Evolutionary conservation across 805 yeast species (phyloP).

Genomic region (Brettanomyces bruxellensis): DNA sequence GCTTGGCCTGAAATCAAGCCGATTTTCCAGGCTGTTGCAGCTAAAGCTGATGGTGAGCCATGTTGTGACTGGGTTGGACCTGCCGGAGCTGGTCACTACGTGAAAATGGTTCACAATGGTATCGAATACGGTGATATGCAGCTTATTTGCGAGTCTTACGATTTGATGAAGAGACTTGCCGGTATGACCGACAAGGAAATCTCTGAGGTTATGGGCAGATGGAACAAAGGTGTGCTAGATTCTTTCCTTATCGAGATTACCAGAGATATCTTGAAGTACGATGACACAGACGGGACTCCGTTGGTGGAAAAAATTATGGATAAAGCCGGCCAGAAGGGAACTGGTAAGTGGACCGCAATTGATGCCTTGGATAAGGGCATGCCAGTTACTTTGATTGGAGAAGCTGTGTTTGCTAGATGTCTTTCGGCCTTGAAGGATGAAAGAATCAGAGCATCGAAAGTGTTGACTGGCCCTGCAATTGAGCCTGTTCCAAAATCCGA

Average conservation of each 20-base stretch:
- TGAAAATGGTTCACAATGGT: constrained; percentile 99
- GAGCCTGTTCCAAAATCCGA: constrained; percentile 59
- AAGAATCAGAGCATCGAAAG: constrained; percentile 76
- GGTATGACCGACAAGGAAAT: constrained; percentile 86
- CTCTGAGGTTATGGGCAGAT: constrained; percentile 80
- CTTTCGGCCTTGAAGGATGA: constrained; percentile 86
- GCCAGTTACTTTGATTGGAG: constrained; percentile 98
- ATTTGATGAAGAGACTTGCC: constrained; percentile 89
- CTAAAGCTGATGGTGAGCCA: constrained; percentile 97
- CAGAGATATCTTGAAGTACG: constrained; percentile 83
- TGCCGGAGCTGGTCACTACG: constrained; percentile 98
- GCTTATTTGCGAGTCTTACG: constrained; percentile 96
- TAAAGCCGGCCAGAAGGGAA: constrained; percentile 98
- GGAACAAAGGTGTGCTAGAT: constrained; percentile 98
- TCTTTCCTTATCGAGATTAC: constrained; percentile 96
- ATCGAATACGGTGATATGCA: constrained; percentile 99
- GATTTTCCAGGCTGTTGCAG: constrained; percentile 92
- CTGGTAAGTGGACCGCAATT: constrained; percentile 99
- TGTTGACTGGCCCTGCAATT: constrained; percentile 70
- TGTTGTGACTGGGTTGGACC: constrained; percentile 99
- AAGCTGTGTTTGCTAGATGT: constrained; percentile 96
- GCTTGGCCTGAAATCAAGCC: constrained; percentile 99
- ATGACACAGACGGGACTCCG: constrained; percentile 87
- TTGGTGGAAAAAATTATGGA: constrained; percentile 94
- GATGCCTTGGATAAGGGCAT: constrained; percentile 95